Base-by-base conservation (phyloP, 2,329 filamentous ascomycete species). In the Corinectria fuckeliana region DNA sequence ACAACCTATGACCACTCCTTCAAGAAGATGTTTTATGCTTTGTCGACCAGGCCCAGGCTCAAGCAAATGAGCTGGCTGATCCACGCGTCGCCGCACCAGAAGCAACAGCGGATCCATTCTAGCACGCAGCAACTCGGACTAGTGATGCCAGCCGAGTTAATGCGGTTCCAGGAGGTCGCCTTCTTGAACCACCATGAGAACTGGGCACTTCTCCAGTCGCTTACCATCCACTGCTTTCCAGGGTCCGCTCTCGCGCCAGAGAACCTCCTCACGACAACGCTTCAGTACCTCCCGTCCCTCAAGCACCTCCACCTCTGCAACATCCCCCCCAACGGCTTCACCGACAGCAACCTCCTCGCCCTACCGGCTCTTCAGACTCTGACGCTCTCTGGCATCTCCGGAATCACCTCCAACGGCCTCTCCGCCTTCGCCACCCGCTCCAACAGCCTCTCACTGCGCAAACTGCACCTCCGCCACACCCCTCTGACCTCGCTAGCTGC, bases 31-130 rank as follows among this genome's bases (percentile, higher is more conserved):
- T 82, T 85, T 56, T 82, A 89, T 60, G 86, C 87, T 0, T 70
- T 90, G 16, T 85, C 85, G 6, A 86, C 86, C 0, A 77, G 87
- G 23, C 71, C 68, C 21, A 81, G 82, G 11, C 75, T 89, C 11
- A 82, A 79, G 66, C 81, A 87, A 62, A 85, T 87, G 76, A 79
- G 82, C 36, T 89, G 87, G 87, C 74, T 86, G 14, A 66, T 89
- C 16, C 80, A 84, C 62, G 76, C 67, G 5, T 64, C 71, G 7
- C 61, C 59, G 2, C 51, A 61, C 21, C 65, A 71, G 41, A 63
- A 60, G 38, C 68, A 69, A 30, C 79, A 81, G 58, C 75, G 59
- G 8, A 69, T 58, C 8, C 69, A 61, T 25, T 58, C 62, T 2
- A 58, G 30, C 55, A 72, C 76, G 11, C 75, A 75, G 6, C 75